A percentile compares a stretch with the other conserved stretches of the same genome.
phyloP scores from a whole-genome alignment of 805 yeast genomes.

The Saturnispora serradocipensis region DNA sequence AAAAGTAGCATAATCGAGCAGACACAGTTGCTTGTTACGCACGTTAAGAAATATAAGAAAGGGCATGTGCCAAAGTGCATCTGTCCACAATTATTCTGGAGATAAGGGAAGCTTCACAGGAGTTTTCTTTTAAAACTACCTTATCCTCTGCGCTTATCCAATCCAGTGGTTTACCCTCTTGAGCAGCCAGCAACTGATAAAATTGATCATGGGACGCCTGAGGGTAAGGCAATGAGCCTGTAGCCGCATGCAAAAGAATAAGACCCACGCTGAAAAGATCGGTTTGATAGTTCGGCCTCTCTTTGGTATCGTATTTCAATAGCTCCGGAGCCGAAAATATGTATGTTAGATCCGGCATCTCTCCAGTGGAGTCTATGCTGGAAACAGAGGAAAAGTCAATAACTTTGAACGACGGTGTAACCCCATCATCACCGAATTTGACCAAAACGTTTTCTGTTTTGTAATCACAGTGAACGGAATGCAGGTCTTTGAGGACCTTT shows the following conservation, averaged over 20 bases:
- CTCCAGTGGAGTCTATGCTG: slow-evolving; percentile 14
- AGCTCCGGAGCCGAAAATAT: slow-evolving; percentile 42
- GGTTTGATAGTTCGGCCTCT: slow-evolving; percentile 21
- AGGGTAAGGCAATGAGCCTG: slow-evolving; percentile 37
- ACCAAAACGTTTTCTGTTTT: slow-evolving; percentile 38
- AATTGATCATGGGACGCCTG: slow-evolving; percentile 22
- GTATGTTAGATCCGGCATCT: slow-evolving; percentile 28
- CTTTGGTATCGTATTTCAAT: slow-evolving; percentile 23
- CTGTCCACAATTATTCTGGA: slow-evolving; percentile 25
- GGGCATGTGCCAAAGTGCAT: slow-evolving; percentile 18
- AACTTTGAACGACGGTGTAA: slow-evolving; percentile 30
- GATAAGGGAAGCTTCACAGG: slow-evolving; percentile 17
- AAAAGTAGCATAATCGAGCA: neutral
- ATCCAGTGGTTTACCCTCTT: slow-evolving; percentile 28
- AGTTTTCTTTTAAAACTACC: slow-evolving; percentile 18
- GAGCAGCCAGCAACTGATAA: slow-evolving; percentile 27
- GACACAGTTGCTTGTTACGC: neutral
- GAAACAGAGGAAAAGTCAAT: slow-evolving; percentile 40
- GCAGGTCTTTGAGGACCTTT: slow-evolving; percentile 18
- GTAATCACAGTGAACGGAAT: slow-evolving; percentile 38
- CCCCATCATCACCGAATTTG: slow-evolving; percentile 19
- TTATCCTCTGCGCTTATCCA: slow-evolving; percentile 21
- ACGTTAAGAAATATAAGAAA: neutral
- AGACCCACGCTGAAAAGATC: slow-evolving; percentile 41
- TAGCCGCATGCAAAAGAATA: slow-evolving; percentile 35